phyloP scores from a whole-genome alignment of 768 basidiomycete genomes.

The Coprinopsis marcescibilis region DNA sequence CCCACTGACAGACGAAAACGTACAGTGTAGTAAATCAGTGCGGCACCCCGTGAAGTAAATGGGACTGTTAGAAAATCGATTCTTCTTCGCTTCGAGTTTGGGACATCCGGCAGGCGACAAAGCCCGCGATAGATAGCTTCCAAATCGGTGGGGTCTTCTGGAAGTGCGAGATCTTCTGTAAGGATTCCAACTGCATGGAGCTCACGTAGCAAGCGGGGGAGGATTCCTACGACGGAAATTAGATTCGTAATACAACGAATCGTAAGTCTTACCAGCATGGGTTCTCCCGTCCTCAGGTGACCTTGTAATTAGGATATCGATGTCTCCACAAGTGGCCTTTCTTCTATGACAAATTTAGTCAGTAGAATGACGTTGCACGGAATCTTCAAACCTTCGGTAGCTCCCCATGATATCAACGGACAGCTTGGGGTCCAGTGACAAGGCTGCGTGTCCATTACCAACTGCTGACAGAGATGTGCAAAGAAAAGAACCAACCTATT shows the following conservation, averaged over 20 bases:
- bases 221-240: constrained; percentile 39
- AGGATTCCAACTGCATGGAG: constrained; percentile 58
- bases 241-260: constrained; percentile 3
- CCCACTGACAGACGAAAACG: constrained; percentile 17
- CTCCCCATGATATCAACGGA: constrained; percentile 90
- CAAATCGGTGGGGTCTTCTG: constrained; percentile 58
- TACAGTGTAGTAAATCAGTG: constrained; percentile 88
- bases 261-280: constrained; percentile 52
- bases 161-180: constrained; percentile 74
- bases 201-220: constrained; percentile 49
- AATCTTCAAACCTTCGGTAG: constrained; percentile 55
- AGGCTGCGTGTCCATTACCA: constrained; percentile 36
- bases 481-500: constrained; percentile 42
- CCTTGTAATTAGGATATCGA: constrained; percentile 85
- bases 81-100: constrained; percentile 49
- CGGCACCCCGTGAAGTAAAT: constrained; percentile 73
- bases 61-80: constrained; percentile 87
- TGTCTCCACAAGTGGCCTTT: constrained; percentile 80
- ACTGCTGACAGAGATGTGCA: constrained; percentile 2
- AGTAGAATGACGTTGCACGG: not conserved
- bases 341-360: constrained; percentile 44
- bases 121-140: constrained; percentile 83
- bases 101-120: constrained; percentile 46
- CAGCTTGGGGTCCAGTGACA: constrained; percentile 62
- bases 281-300: constrained; percentile 65